A percentile compares a stretch with the other conserved stretches of the same genome.
phyloP scores from a whole-genome alignment of 352 stramenopile species.

The Thraustochytrium sp. region DNA sequence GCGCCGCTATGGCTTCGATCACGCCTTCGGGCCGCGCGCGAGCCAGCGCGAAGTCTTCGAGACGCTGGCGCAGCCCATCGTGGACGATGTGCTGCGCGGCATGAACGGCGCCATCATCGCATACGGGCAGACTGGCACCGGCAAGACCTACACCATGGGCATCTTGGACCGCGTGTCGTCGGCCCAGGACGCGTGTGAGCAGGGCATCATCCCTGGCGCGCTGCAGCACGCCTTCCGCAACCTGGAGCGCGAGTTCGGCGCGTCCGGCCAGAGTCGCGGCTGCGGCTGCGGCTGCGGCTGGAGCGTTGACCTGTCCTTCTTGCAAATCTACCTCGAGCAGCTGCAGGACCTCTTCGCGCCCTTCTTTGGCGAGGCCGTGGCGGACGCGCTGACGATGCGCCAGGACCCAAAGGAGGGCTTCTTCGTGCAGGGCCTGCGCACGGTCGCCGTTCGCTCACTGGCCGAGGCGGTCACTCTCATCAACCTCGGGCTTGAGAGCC shows the following conservation, averaged over 20 bases:
- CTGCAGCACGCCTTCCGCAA: constrained; percentile 47
- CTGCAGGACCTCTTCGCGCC: constrained; percentile 51
- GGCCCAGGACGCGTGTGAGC: not conserved
- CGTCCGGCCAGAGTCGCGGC: not conserved
- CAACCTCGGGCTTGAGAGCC: constrained; percentile 48
- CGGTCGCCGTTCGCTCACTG: constrained; percentile 45
- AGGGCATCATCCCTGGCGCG: constrained; percentile 48
- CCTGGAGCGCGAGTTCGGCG: not conserved
- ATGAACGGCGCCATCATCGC: constrained; percentile 46
- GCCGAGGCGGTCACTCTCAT: constrained; percentile 48
- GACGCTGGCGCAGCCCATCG: constrained; percentile 17
- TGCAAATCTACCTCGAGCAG: constrained; percentile 52
- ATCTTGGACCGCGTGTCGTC: constrained; percentile 48
- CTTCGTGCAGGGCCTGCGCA: constrained; percentile 48
- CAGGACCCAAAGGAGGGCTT: constrained; percentile 49
- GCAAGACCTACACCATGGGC: constrained; percentile 54
- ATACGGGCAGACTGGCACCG: constrained; percentile 45
- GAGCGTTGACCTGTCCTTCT: constrained; percentile 48
- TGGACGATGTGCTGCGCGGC: constrained; percentile 33
- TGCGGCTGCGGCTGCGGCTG: not conserved
- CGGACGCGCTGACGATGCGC: constrained; percentile 35
- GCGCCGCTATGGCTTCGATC: constrained; percentile 31
- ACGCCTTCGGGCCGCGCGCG: constrained; percentile 28
- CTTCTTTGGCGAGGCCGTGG: not conserved
- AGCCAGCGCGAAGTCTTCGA: constrained; percentile 41